A percentile compares a stretch with the other conserved stretches of the same genome.
Conservation (phyloP, 208 protist genomes). For the Trypanosoma congolense region DNA sequence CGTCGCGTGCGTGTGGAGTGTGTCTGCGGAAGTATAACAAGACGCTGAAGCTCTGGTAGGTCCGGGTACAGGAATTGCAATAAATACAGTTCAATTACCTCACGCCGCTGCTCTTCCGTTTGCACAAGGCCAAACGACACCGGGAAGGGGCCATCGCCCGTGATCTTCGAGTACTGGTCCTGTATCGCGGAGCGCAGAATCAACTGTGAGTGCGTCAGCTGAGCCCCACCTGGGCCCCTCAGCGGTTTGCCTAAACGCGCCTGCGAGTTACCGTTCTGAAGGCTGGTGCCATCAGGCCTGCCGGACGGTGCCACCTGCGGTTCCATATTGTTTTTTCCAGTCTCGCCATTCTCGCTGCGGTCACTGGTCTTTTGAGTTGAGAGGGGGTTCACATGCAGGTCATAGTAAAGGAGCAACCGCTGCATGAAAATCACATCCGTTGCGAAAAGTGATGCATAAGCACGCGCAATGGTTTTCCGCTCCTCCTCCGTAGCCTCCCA, state of each 20-base stretch:
- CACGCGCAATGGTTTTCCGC: slow-evolving; percentile 60
- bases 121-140: slow-evolving; percentile 66
- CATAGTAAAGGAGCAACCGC: slow-evolving; percentile 59
- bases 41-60: slow-evolving; percentile 53
- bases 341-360: background rate
- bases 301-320: background rate
- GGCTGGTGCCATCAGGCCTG: background rate
- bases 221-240: background rate
- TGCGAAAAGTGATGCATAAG: slow-evolving; percentile 68
- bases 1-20: slow-evolving; percentile 72
- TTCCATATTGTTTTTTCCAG: background rate
- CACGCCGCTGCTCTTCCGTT: slow-evolving; percentile 46
- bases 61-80: slow-evolving; percentile 82
- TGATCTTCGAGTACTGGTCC: slow-evolving; percentile 73
- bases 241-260: background rate
- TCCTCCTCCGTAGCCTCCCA: slow-evolving; percentile 64
- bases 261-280: slow-evolving; percentile 2
- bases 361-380: background rate
- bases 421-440: slow-evolving; percentile 65
- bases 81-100: slow-evolving; percentile 75
- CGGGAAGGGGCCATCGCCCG: slow-evolving; percentile 52
- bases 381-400: slow-evolving; percentile 18
- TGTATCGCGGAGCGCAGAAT: slow-evolving; percentile 76
- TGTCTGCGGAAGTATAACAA: slow-evolving; percentile 63
- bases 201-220: slow-evolving; percentile 56